Conservation (phyloP, 2,329 filamentous ascomycete genomes). For the Dactylonectria estremocensis region DNA sequence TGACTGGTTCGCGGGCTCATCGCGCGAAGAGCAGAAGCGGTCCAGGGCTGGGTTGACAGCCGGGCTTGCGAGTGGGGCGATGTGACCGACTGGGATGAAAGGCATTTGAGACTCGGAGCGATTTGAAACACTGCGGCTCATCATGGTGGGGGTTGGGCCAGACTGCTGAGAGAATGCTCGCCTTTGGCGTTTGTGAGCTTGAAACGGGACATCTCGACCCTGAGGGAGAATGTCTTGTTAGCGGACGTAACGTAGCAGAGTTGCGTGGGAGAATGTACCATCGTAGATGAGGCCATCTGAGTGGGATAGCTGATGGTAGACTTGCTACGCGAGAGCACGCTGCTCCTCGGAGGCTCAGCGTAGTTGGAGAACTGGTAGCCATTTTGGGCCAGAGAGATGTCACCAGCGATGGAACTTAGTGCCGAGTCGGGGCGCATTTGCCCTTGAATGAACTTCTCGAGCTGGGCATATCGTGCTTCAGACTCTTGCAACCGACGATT, state of each 20-base stretch:
- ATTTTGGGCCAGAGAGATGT: slow-evolving; percentile 32
- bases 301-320: slow-evolving; percentile 48
- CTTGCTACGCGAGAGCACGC: slow-evolving; percentile 47
- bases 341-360: slow-evolving; percentile 41
- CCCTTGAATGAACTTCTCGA: slow-evolving; percentile 43
- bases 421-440: slow-evolving; percentile 39
- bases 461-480: slow-evolving; percentile 41
- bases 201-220: slow-evolving; percentile 35
- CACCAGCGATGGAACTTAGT: slow-evolving; percentile 38
- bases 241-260: slow-evolving; percentile 16
- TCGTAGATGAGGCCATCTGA: slow-evolving; percentile 36
- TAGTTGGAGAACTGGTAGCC: slow-evolving; percentile 39
- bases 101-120: slow-evolving; percentile 58
- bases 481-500: slow-evolving; percentile 46
- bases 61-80: slow-evolving; percentile 50
- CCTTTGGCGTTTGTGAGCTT: slow-evolving; percentile 41
- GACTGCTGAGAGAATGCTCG: slow-evolving; percentile 50
- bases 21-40: slow-evolving; percentile 51
- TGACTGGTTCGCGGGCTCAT: slow-evolving; percentile 49
- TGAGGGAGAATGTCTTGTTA: slow-evolving; percentile 32
- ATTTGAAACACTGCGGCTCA: slow-evolving; percentile 63
- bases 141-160: slow-evolving; percentile 58
- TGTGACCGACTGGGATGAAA: slow-evolving; percentile 54
- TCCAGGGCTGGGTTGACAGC: slow-evolving; percentile 47
- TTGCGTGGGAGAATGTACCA: slow-evolving; percentile 38